Base-by-base conservation (phyloP, 2,329 filamentous ascomycete genomes). In the Xylaria sp. region DNA sequence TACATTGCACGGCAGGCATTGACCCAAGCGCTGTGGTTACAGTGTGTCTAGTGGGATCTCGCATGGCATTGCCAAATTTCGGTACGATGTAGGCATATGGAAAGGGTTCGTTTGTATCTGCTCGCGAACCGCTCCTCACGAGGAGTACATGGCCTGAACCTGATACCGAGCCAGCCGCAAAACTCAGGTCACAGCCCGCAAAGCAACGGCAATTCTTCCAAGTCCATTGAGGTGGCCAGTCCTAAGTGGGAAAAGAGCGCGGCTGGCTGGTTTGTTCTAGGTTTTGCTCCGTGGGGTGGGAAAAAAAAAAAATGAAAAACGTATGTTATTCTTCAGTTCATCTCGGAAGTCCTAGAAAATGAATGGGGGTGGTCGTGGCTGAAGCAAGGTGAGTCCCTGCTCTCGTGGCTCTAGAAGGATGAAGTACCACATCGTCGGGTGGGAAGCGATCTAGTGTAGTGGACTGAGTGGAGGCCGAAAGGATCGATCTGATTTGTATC, bases 21-120 rank as follows among this genome's bases (percentile, higher is more conserved):
- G 11, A 31, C 15, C 42, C 46, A 61, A 61, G 53, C 61, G 57
- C 45, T 33, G 51, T 50, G 57, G 50, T 64, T 40, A 54, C 53
- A 55, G 50, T 33, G 47, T 38, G 54, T 45, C 52, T n/a, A 40
- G 57, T 45, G 23, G 38, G 23, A 43, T 45, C 45, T n/a, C 49
- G 55, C 28, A 45, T n/a, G 42, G 55, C 19, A 45, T 63, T 37
- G 60, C 46, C 12, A 17, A 40, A 52, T 38, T 19, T 51, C 31
- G 46, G n/a, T 43, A n/a, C 5, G n/a, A 9, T 47, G 45, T 47
- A 47, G 35, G 12, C 14, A 8, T n/a, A 42, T 40, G 47, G 25
- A 28, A 43, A 38, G 33, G 47, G 43, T 46, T 50, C 19, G 35
- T 47, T 50, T 19, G 35, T 47, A 61, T 63, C 47, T 14, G 56